Evolutionary conservation across 2,329 filamentous ascomycete species (phyloP).

Genomic region (Penicillium vulpinum): DNA sequence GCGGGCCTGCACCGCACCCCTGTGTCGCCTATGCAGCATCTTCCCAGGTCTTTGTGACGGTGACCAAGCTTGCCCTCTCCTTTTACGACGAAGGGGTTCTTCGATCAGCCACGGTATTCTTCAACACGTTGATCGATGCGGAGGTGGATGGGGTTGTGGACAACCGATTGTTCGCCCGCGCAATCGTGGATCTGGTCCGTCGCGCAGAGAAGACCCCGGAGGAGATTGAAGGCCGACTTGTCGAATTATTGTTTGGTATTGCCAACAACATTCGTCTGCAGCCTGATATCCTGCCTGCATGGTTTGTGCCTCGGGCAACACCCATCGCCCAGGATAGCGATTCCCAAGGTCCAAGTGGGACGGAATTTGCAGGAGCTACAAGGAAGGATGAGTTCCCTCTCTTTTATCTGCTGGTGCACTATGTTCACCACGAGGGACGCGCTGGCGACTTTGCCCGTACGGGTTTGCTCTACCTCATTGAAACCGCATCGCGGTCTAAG

Average conservation of each 20-base stretch:
- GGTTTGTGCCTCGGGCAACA: conserved; percentile 70
- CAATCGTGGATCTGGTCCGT: conserved; percentile 81
- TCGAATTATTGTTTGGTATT: conserved; percentile 93
- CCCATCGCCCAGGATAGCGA: conserved; percentile 40
- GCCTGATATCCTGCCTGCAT: conserved; percentile 80
- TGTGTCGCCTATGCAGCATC: conserved; percentile 85
- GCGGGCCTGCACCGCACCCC: conserved; percentile 82
- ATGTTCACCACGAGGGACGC: conserved; percentile 92
- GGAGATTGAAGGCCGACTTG: conserved; percentile 83
- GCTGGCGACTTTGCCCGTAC: conserved; percentile 95
- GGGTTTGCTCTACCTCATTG: conserved; percentile 91
- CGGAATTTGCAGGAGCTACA: conserved; percentile 78
- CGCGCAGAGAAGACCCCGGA: conserved; percentile 66
- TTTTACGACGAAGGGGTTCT: conserved; percentile 85
- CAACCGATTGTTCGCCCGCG: conserved; percentile 79
- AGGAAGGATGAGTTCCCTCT: conserved; percentile 92
- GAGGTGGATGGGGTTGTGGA: conserved; percentile 95
- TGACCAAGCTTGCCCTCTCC: conserved; percentile 83
- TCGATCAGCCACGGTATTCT: conserved; percentile 79
- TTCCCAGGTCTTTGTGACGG: conserved; percentile 84
- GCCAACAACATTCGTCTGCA: conserved; percentile 93
- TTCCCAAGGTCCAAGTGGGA: conserved; percentile 51
- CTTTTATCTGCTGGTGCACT: conserved; percentile 93
- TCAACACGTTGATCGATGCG: conserved; percentile 89
- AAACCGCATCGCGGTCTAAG: conserved; percentile 80